Evolutionary conservation across 352 stramenopile genomes (phyloP), one percentile per base, ranked within the genome.

Genomic region (Plasmopara muralis): DNA sequence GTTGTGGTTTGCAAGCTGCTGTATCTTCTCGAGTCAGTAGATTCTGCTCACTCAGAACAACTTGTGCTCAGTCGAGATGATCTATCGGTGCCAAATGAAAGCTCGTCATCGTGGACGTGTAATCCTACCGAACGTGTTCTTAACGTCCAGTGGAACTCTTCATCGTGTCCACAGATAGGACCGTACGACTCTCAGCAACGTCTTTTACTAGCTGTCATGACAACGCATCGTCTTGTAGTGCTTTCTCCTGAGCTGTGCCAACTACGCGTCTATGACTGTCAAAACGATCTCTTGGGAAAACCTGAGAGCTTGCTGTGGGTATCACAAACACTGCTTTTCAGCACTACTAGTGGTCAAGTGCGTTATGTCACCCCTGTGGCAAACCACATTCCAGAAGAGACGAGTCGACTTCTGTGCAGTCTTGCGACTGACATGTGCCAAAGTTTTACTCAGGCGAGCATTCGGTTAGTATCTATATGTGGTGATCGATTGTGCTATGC

Each of bases 301-400:
- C 74, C 77, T 0, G 62, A 78, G 37, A 85, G 70, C 54, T 41
- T 83, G 33, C 43, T 93, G 2, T 93, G 83, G 83, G 57, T 93
- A 31, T 78, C 64, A 2, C 77, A 88, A 35, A 74, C 79, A 28
- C 54, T 93, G 20, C 39, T 86, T 18, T 74, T 85, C 47, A 66
- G 63, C n/a, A 87, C 83, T 9, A 53, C 53, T 5, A 50, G 54
- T 34, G 53, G 67, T 10, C 76, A 85, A 42, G 16, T 93, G 9
- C 67, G 75, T 31, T 84, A 83, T 15, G 18, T 85, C 18, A 74
- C 76, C 30, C 77, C 78, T 1, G 34, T 84, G 12, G 44, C 34
- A 5, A 38, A 31, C 10, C 18, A 57, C n/a, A 31, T 64, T n/a
- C 13, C 20, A n/a, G 50, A 44, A 3, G 56, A 58, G 6, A 9